A percentile compares a stretch with the other conserved stretches of the same genome.
These are phyloP conservation scores for Plectranthus barbatus DNA, from an alignment of 257 asterid genomes.

Conservation along the genomic window DNA sequence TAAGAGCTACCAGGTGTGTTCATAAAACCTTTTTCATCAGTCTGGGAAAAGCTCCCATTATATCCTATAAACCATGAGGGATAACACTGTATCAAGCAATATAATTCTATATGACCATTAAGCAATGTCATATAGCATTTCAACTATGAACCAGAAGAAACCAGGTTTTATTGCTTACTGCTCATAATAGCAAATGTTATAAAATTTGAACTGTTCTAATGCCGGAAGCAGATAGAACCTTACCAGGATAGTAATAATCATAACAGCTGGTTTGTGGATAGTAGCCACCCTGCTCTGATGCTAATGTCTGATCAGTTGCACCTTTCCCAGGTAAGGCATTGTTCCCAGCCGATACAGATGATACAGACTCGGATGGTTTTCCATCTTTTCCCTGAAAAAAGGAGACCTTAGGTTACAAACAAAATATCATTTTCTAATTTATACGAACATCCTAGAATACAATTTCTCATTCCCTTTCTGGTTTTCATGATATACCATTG, in stretches of 20 bases:
- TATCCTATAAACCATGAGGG: slow-evolving; percentile 31
- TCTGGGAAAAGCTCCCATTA: slow-evolving; percentile 36
- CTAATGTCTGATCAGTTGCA: slow-evolving; percentile 25
- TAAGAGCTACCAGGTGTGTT: slow-evolving; percentile 35
- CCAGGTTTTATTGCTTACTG: neutral
- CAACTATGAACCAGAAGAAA: neutral
- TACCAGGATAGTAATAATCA: slow-evolving; percentile 61
- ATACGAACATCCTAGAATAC: too few relatives aligned
- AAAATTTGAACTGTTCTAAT: neutral
- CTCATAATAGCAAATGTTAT: neutral
- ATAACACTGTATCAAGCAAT: neutral
- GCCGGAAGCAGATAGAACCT: slow-evolving; percentile 10
- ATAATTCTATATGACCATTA: neutral
- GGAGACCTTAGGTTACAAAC: neutral
- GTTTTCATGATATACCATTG: neutral
- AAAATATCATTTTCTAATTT: neutral
- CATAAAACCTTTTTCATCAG: slow-evolving; percentile 48
- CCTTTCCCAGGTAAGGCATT: slow-evolving; percentile 27
- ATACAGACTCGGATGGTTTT: slow-evolving; percentile 23
- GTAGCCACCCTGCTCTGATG: slow-evolving; percentile 42
- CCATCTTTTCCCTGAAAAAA: slow-evolving; percentile 40
- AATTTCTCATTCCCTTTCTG: neutral
- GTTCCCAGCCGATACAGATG: slow-evolving; percentile 28
- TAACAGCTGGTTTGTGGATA: slow-evolving; percentile 50
- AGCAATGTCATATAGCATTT: neutral